These are phyloP conservation scores for Corymbia calophylla DNA, from an alignment of 441 rosid species.

Conservation along the genomic window DNA sequence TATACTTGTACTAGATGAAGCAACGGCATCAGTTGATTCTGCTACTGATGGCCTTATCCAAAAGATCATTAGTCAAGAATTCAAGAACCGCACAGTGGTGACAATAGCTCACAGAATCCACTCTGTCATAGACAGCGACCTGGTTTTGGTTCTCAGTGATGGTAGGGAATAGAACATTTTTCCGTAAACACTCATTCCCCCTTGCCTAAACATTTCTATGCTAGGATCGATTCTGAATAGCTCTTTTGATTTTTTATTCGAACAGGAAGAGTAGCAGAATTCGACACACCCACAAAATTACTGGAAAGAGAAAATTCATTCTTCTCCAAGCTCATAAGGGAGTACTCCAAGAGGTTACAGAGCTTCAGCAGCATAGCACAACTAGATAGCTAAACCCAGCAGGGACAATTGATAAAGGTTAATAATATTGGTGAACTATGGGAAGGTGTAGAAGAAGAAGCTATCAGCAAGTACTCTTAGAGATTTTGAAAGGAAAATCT, in stretches of 20 bases:
- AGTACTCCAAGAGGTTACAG: constrained; percentile 74
- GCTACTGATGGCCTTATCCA: constrained; percentile 88
- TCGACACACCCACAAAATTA: constrained; percentile 68
- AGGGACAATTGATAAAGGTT: background rate
- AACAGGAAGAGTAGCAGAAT: constrained; percentile 93
- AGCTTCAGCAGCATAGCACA: constrained; percentile 34
- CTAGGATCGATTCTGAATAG: background rate
- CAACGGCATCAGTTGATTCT: constrained; percentile 94
- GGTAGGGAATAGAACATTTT: constrained; percentile 36
- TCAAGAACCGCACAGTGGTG: constrained; percentile 74
- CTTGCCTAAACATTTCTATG: background rate
- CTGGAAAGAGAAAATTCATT: constrained; percentile 72
- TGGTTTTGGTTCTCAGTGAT: constrained; percentile 83
- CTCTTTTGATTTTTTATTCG: background rate
- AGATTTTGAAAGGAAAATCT: no score
- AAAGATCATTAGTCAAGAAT: constrained; percentile 69
- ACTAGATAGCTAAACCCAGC: constrained; percentile 5
- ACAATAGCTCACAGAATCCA: constrained; percentile 96
- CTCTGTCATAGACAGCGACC: constrained; percentile 82
- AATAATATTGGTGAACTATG: no score
- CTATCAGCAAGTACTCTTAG: no score
- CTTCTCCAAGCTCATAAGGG: constrained; percentile 86
- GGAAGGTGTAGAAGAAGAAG: no score
- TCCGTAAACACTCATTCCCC: background rate
- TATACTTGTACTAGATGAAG: constrained; percentile 86